phyloP scores from a whole-genome alignment of 306 rosid species.

The Vicia faba region DNA sequence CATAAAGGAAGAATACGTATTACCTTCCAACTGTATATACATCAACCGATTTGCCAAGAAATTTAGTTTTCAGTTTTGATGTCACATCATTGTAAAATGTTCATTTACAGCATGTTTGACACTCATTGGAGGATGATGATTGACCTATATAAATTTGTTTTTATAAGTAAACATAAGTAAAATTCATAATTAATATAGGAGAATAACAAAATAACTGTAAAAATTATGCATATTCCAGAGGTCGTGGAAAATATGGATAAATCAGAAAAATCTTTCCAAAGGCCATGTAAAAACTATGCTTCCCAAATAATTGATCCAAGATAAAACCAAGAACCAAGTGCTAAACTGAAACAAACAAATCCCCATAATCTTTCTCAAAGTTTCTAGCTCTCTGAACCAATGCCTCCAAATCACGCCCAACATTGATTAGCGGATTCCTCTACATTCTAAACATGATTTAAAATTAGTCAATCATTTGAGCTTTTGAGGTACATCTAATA shows the following conservation, averaged over 20 bases:
- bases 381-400: conserved; percentile 89
- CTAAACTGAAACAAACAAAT: conserved; percentile 94
- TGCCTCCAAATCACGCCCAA: conserved; percentile 98
- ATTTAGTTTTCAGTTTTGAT: conserved; percentile 90
- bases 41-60: conserved; percentile 81
- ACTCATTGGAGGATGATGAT: conserved; percentile 97
- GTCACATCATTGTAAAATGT: conserved; percentile 87
- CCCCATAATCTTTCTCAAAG: conserved; percentile 78
- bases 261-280: too few species aligned
- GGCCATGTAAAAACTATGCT: too few species aligned
- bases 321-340: conserved; percentile 89
- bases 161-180: conserved; percentile 27
- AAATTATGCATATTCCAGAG: conserved; percentile 19
- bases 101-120: conserved; percentile 94
- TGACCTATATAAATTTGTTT: conserved; percentile 56
- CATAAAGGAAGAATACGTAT: conserved; percentile 12
- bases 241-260: too few species aligned
- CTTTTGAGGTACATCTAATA: conserved; percentile 3
- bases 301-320: conserved; percentile 88
- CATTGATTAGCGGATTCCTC: conserved; percentile 91
- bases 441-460: conserved; percentile 54
- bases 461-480: conserved; percentile 24
- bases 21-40: conserved; percentile 93
- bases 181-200: conserved; percentile 9
- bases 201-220: conserved; percentile 1